A percentile compares a stretch with the other conserved stretches of the same genome.
These are phyloP conservation scores for Inosperma sp. DNA, from an alignment of 768 basidiomycete species.

Conservation along the genomic window DNA sequence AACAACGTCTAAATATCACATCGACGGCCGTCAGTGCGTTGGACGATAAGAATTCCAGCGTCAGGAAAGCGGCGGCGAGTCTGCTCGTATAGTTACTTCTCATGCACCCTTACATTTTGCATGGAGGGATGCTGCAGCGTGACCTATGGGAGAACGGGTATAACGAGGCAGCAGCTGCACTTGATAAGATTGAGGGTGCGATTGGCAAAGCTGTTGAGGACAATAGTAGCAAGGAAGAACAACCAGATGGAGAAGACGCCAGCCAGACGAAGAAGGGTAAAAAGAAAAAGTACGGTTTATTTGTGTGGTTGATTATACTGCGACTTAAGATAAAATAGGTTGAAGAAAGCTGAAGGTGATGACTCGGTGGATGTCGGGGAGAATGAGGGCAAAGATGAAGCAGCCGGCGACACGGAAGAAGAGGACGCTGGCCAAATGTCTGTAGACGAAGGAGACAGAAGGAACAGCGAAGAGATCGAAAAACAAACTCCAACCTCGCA, in stretches of 20 bases:
- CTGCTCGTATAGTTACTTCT: conserved; percentile 68
- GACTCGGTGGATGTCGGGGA: conserved; percentile 57
- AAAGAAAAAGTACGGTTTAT: conserved; percentile 32
- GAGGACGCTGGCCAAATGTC: conserved; percentile 32
- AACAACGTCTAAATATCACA: conserved; percentile 74
- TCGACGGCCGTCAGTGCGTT: conserved; percentile 72
- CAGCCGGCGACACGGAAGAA: conserved; percentile 35
- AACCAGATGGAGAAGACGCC: conserved; percentile 29
- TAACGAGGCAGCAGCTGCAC: conserved; percentile 51
- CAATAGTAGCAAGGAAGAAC: conserved; percentile 37
- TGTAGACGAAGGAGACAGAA: conserved; percentile 37
- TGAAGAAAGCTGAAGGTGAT: conserved; percentile 26
- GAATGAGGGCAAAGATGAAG: conserved; percentile 37
- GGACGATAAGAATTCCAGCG: conserved; percentile 85
- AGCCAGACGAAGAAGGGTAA: conserved; percentile 24
- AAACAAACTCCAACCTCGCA: conserved; percentile 51
- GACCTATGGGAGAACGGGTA: conserved; percentile 74
- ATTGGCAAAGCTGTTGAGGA: conserved; percentile 57
- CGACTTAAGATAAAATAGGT: conserved; percentile 18
- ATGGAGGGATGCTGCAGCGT: conserved; percentile 75
- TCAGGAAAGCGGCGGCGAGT: conserved; percentile 79
- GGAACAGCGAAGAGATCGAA: conserved; percentile 40
- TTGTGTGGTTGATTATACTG: neutral
- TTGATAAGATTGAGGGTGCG: conserved; percentile 64
- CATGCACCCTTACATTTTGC: conserved; percentile 86